Conservation (phyloP, 768 basidiomycete genomes). For the Harrya chromipes region DNA sequence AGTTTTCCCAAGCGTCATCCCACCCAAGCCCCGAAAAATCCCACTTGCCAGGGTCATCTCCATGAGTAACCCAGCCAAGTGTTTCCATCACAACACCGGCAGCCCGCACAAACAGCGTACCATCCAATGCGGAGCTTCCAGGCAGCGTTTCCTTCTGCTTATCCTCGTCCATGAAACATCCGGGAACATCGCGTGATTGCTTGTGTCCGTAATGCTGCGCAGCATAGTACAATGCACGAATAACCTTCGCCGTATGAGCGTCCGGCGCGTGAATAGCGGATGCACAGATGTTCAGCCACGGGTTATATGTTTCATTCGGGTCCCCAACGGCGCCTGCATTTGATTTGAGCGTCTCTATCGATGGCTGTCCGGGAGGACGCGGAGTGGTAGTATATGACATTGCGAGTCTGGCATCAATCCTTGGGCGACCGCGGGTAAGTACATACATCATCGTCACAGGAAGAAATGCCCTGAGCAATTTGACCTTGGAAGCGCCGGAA, state of each 20-base stretch:
- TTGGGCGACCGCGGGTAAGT: slow-evolving; percentile 50
- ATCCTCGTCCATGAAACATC: slow-evolving; percentile 39
- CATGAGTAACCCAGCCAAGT: slow-evolving; percentile 54
- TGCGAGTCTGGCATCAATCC: slow-evolving; percentile 44
- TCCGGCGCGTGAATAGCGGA: slow-evolving; percentile 49
- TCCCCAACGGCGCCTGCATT: slow-evolving; percentile 33
- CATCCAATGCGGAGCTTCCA: slow-evolving; percentile 46
- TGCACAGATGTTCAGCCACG: slow-evolving; percentile 51
- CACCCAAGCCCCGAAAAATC: slow-evolving; percentile 57
- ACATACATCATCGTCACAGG: slow-evolving; percentile 36
- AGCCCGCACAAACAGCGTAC: slow-evolving; percentile 54
- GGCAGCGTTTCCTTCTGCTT: slow-evolving; percentile 41
- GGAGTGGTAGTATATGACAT: slow-evolving; percentile 46
- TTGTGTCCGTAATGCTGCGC: slow-evolving; percentile 45
- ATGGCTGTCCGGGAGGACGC: slow-evolving; percentile 32
- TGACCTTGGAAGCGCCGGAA: slow-evolving; percentile 37
- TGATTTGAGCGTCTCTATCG: neutral
- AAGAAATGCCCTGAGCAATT: slow-evolving; percentile 44
- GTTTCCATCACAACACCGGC: slow-evolving; percentile 55
- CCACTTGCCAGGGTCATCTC: slow-evolving; percentile 49
- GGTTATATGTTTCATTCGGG: slow-evolving; percentile 40
- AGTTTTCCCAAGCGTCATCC: slow-evolving; percentile 54
- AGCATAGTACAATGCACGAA: slow-evolving; percentile 48
- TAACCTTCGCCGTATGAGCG: slow-evolving; percentile 48
- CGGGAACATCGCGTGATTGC: slow-evolving; percentile 38